Evolutionary conservation across 768 basidiomycete genomes (phyloP).

Genomic region (Leccinum subgranulosum): DNA sequence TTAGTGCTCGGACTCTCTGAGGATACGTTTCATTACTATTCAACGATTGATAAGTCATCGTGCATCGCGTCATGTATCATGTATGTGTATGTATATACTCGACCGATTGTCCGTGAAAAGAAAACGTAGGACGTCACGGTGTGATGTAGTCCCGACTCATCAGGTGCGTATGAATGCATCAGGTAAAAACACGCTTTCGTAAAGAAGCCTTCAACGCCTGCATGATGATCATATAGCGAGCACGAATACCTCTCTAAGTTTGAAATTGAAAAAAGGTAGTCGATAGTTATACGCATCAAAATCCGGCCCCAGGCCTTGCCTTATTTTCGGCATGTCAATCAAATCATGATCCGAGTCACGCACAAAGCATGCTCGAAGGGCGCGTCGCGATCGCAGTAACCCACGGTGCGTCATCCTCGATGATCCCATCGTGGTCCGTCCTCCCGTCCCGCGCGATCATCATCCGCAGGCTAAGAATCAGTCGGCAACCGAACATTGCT

Average conservation of each 20-base stretch:
- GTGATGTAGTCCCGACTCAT: not conserved
- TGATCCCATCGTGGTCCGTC: not conserved
- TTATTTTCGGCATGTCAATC: not conserved
- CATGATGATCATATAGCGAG: too few species aligned
- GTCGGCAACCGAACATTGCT: not conserved
- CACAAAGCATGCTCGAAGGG: not conserved
- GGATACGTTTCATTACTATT: not conserved
- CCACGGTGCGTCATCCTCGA: not conserved
- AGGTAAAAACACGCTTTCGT: not conserved
- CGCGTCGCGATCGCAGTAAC: not conserved
- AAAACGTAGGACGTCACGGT: not conserved
- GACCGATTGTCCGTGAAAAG: not conserved
- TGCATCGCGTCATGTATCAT: too few species aligned
- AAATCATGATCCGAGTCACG: not conserved
- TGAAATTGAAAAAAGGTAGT: not conserved
- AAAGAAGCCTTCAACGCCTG: not conserved
- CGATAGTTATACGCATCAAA: too few species aligned
- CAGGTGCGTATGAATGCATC: not conserved
- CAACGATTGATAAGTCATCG: too few species aligned
- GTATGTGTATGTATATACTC: not conserved
- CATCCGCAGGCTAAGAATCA: not conserved
- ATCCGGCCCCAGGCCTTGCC: not conserved
- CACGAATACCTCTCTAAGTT: not conserved
- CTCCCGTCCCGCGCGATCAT: constrained; percentile 4
- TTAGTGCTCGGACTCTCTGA: not conserved